Conservation (phyloP, 495 filamentous ascomycete species). For the Physcia stellaris region DNA sequence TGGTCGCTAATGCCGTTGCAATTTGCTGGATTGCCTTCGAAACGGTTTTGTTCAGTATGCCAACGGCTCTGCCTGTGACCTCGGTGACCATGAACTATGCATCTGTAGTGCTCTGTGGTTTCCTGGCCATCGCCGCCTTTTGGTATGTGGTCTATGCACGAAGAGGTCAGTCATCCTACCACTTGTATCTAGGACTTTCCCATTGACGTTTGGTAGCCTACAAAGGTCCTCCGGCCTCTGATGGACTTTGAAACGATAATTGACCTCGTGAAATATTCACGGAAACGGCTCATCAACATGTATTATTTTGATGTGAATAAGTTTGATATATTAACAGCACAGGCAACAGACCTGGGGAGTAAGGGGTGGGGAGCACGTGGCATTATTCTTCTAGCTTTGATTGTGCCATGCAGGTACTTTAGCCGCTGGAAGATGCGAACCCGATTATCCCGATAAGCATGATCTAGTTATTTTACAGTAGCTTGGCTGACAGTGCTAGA, state of each 20-base stretch:
- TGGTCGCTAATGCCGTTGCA: slow-evolving; percentile 40
- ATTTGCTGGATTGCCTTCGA: slow-evolving; percentile 47
- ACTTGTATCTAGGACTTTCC: slow-evolving; percentile 3
- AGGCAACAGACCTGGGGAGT: too few species aligned
- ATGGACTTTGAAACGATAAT: slow-evolving; percentile 24
- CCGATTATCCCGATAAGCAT: too few species aligned
- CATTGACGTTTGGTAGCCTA: slow-evolving; percentile 21
- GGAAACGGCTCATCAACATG: too few species aligned
- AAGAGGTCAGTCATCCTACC: slow-evolving; percentile 22
- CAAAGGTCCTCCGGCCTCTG: slow-evolving; percentile 33
- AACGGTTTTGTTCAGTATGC: slow-evolving; percentile 44
- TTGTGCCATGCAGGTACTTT: too few species aligned
- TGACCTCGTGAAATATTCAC: too few species aligned
- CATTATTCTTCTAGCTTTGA: too few species aligned
- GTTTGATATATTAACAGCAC: too few species aligned
- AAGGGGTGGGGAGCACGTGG: too few species aligned
- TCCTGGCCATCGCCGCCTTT: slow-evolving; percentile 25
- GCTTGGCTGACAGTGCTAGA: too few species aligned
- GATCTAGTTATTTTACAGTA: too few species aligned
- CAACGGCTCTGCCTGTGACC: slow-evolving; percentile 33
- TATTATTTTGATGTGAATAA: too few species aligned
- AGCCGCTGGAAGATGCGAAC: too few species aligned
- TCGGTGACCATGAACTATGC: slow-evolving; percentile 45
- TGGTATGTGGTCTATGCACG: slow-evolving; percentile 35
- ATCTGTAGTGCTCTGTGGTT: slow-evolving; percentile 47